Evolutionary conservation across 495 filamentous ascomycete genomes (phyloP), one percentile per base, ranked within the genome.

Genomic region (Rostrohypoxylon terebratum): DNA sequence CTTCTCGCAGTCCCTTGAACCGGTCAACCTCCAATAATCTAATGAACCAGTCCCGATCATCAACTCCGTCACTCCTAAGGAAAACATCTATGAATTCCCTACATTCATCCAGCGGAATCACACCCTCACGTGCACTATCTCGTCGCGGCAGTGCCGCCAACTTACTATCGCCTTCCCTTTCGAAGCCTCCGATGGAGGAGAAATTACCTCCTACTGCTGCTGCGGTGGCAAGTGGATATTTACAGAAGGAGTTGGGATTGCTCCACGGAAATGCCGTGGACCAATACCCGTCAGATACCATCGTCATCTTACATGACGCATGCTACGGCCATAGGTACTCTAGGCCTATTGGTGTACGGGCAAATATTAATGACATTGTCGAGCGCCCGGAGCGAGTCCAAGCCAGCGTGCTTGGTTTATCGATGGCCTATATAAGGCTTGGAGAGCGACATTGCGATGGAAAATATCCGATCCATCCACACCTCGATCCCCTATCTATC

Each of bases 241-340:
- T 97, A 77, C 81, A 84, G 55, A 87, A 85, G 69, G 93, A 97
- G 75, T 77, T 96, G 1, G 85, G 86, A 3, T 70, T 86, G 14
- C 90, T 94, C 70, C 84, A 89, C 48, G 80, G 82, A 23, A 78
- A 79, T 7, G 83, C 86, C 44, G 74, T 85, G 10, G 74, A 80
- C 9, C 67, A 80, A 10, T 63, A 78, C 16, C 77, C 74, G 44
- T 81, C 91, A 21, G 89, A 92, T 73, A 93, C 93, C 0, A 78
- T 95, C 1, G 94, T 97, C 9, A 86, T 99, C 33, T 76, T 98
- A 3, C 93, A 98, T 65, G 96, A 99, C 79, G 89, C 90, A 57
- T 97, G 95, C 81, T 99, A 98, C 73, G 94, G 93, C 10, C 96
- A 99, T 78, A 90, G 92, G 1, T 98, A 87, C 75, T 92, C 93